Evolutionary conservation across 176 grass and related monocot genomes (phyloP), one percentile per base, ranked within the genome.

Genomic region (Musa acuminata): DNA sequence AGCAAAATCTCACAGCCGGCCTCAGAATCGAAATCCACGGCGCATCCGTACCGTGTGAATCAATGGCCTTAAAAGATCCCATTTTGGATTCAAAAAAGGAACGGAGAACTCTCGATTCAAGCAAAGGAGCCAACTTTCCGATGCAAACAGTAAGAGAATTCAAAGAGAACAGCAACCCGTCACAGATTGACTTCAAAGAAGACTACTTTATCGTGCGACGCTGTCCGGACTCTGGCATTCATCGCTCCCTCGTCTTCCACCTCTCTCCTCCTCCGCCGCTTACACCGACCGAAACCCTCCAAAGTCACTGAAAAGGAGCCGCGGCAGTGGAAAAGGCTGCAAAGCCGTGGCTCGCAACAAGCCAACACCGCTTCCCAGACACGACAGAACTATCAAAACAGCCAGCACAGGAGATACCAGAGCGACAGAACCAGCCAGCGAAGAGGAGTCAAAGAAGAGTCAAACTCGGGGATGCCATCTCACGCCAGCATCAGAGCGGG

Each of bases 141-240:
- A 54, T 16, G 52, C 75, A 51, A 51, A 20, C 83, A 83, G 53
- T 29, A 55, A 62, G 69, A 48, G 23, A 20, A 11, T 53, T 14
- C 66, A 55, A 60, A 74, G 29, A 21, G 79, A 80, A 75, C 75
- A 76, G 83, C 53, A 8, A 11, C 57, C 0, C 13, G 66, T 78
- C 77, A 68, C 77, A 69, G 67, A 50, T 76, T 62, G 62, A 49
- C 35, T 51, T 72, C 75, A 64, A 72, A 57, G 64, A 80, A 79
- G 64, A 86, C 72, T 91, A 94, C 95, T 87, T 90, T 89, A 75
- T 76, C 80, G 82, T 77, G 86, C 83, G 55, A n/a, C 72, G 75
- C 43, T 19, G 69, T 84, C 49, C 86, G 78, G 64, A 53, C 78
- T 82, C 51, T 80, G 10, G 74, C 80, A 82, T 83, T 75, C 86